phyloP scores from a whole-genome alignment of 345 rosid genomes.

The Aquilaria yunnanensis region DNA sequence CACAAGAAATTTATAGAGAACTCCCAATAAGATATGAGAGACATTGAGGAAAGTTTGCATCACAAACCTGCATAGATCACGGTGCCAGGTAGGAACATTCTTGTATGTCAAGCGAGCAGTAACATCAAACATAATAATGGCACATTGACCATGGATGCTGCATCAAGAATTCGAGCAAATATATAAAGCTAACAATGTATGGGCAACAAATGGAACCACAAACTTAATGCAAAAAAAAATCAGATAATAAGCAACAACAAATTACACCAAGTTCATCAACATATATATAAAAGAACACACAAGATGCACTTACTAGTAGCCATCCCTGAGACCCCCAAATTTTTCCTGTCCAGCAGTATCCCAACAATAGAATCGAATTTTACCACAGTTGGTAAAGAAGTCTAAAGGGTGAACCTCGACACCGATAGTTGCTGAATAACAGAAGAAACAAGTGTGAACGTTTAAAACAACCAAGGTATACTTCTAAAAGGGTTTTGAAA shows the following conservation, averaged over 20 bases:
- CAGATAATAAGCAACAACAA: no score
- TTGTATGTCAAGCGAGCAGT: constrained; percentile 94
- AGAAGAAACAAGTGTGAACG: not conserved
- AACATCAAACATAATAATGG: constrained; percentile 95
- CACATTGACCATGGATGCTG: constrained; percentile 99
- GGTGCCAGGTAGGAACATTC: constrained; percentile 99
- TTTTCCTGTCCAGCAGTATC: constrained; percentile 98
- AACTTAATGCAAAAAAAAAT: not conserved
- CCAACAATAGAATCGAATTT: constrained; percentile 93
- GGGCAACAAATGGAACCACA: no score
- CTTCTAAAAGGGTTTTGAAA: no score
- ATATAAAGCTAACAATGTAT: no score
- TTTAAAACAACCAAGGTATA: no score
- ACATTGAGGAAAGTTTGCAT: not conserved
- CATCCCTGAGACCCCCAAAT: constrained; percentile 94
- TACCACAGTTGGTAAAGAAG: constrained; percentile 88
- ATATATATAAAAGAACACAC: no score
- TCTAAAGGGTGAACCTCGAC: constrained; percentile 97
- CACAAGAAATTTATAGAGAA: not conserved
- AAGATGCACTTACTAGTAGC: constrained; percentile 67
- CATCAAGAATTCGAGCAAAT: constrained; percentile 5
- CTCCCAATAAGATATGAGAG: no score
- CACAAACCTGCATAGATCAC: constrained; percentile 82
- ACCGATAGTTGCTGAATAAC: constrained; percentile 72
- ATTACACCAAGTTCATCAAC: no score